These are phyloP conservation scores for Mortierella sp. DNA, from an alignment of 371 early-diverging fungal genomes.

Conservation along the genomic window DNA sequence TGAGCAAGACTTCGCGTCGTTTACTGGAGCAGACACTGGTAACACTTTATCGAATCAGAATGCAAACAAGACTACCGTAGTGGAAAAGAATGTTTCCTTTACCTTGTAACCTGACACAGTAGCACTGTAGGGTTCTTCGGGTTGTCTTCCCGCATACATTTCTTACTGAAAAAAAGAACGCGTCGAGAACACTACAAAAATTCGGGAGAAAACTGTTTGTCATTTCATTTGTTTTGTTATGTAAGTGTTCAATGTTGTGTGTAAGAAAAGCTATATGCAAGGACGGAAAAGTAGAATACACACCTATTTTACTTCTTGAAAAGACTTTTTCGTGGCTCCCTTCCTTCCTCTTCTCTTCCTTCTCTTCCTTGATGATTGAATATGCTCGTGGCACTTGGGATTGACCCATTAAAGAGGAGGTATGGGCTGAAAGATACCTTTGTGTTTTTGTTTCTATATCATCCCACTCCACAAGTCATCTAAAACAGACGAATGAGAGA, in stretches of 20 bases:
- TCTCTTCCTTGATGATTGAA: too few relatives aligned
- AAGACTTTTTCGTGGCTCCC: not conserved
- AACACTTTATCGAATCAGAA: too few relatives aligned
- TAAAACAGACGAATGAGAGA: not conserved
- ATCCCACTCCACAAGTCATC: not conserved
- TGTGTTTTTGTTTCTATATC: not conserved
- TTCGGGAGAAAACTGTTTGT: constrained; percentile 3
- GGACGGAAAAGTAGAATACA: not conserved
- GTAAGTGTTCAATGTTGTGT: not conserved
- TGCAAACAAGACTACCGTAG: too few relatives aligned
- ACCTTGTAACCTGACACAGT: too few relatives aligned
- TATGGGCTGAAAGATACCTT: not conserved
- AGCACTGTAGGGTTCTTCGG: too few relatives aligned
- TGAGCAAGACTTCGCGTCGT: too few relatives aligned
- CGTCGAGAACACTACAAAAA: not conserved
- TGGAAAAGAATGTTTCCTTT: too few relatives aligned
- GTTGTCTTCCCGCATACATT: too few relatives aligned
- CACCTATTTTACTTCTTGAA: not conserved
- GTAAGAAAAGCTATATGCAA: not conserved
- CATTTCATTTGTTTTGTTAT: not conserved
- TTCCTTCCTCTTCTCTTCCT: not conserved
- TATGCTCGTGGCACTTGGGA: not conserved
- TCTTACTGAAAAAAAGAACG: not conserved
- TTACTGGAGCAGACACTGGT: too few relatives aligned
- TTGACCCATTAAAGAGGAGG: not conserved